phyloP scores from a whole-genome alignment of 2,329 filamentous ascomycete species.

The Clonostachys rhizophaga region DNA sequence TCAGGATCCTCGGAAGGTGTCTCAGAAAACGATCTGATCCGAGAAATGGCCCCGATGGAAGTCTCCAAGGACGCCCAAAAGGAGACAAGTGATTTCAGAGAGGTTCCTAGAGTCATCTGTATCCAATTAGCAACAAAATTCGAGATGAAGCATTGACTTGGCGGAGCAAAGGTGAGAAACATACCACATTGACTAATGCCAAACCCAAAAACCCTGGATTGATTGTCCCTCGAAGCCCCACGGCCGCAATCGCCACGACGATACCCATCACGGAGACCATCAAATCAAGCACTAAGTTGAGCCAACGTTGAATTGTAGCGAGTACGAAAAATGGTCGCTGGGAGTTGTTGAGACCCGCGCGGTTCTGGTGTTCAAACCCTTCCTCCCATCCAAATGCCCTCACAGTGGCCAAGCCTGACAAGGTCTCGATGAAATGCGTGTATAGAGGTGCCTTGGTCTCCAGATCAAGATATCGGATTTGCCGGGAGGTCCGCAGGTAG shows the following conservation, averaged over 20 bases:
- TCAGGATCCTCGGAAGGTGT: conserved; percentile 10
- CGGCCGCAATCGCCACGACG: conserved; percentile 37
- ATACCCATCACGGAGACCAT: conserved; percentile 40
- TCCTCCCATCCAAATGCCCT: conserved; percentile 43
- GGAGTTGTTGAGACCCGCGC: conserved; percentile 28
- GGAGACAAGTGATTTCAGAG: conserved; percentile 14
- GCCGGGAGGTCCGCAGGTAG: conserved; percentile 47
- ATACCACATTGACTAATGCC: conserved; percentile 16
- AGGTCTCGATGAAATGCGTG: conserved; percentile 44
- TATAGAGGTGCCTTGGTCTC: conserved; percentile 44
- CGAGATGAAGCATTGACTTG: background rate
- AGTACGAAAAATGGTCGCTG: conserved; percentile 45
- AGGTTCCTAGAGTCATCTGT: conserved; percentile 13
- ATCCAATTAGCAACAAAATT: conserved; percentile 14
- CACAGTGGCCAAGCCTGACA: conserved; percentile 40
- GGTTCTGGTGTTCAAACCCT: conserved; percentile 24
- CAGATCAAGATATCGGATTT: conserved; percentile 45
- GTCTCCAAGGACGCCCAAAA: conserved; percentile 24
- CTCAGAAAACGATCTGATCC: conserved; percentile 14
- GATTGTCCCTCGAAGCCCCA: conserved; percentile 14
- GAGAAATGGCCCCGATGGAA: conserved; percentile 14
- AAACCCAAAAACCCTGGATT: conserved; percentile 21
- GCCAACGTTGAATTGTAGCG: conserved; percentile 42
- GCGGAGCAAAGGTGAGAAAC: conserved; percentile 21
- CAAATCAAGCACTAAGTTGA: conserved; percentile 40